These are phyloP conservation scores for Sphaceloma murrayae DNA, from an alignment of 2,329 filamentous ascomycete species.

Conservation along the genomic window DNA sequence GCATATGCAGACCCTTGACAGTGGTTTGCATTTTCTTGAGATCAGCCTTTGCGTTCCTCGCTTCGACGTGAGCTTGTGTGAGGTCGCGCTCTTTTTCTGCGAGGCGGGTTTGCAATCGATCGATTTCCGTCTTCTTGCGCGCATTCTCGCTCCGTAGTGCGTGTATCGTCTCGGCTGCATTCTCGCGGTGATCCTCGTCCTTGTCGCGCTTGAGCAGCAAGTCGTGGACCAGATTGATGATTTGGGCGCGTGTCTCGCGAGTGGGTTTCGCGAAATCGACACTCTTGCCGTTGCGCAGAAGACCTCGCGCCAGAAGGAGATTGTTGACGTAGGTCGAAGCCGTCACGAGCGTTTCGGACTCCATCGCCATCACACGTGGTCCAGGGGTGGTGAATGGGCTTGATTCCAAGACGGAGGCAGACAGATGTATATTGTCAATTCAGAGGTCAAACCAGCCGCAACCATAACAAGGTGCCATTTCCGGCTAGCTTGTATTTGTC, in stretches of 20 bases:
- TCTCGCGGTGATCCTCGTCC: conserved; percentile 81
- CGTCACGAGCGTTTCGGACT: conserved; percentile 47
- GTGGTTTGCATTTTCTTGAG: conserved; percentile 67
- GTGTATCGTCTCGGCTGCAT: conserved; percentile 67
- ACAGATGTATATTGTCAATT: too few species aligned
- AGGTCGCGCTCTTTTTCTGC: conserved; percentile 57
- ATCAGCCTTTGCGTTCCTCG: conserved; percentile 71
- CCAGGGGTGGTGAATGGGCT: background rate
- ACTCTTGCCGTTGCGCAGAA: conserved; percentile 53
- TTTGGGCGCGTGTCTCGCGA: conserved; percentile 64
- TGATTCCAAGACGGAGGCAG: too few species aligned
- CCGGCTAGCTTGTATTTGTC: background rate
- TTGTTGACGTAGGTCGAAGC: conserved; percentile 58
- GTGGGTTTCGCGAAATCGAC: conserved; percentile 71
- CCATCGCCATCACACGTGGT: conserved; percentile 25
- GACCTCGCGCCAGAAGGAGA: conserved; percentile 52
- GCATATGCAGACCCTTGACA: conserved; percentile 68
- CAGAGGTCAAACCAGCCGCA: too few species aligned
- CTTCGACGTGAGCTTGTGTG: conserved; percentile 63
- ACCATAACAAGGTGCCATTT: conserved; percentile 13
- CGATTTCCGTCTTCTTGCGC: conserved; percentile 57
- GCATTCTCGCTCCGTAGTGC: conserved; percentile 64
- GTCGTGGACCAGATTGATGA: conserved; percentile 92
- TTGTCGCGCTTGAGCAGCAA: conserved; percentile 85
- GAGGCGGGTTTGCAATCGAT: conserved; percentile 33